Evolutionary conservation across 1,284 basidiomycete species (phyloP).

Genomic region (Coniophora puteana): DNA sequence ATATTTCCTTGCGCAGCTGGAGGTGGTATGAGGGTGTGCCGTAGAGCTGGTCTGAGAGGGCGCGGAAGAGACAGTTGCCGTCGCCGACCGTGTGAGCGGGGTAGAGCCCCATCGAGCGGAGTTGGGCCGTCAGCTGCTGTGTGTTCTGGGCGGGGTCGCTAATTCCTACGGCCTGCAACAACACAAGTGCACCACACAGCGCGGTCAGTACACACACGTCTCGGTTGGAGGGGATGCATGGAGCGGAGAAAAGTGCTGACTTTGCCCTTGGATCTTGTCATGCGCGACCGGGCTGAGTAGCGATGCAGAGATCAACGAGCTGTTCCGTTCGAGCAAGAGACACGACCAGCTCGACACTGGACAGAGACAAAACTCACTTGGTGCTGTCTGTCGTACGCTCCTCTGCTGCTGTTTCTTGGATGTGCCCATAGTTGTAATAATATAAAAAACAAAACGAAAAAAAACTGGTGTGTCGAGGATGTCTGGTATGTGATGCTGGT

Average conservation of each 20-base stretch:
- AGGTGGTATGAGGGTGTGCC: slow-evolving; percentile 72
- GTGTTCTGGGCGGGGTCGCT: slow-evolving; percentile 67
- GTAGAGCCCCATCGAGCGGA: slow-evolving; percentile 72
- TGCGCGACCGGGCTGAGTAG: slow-evolving; percentile 57
- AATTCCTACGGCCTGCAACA: slow-evolving; percentile 47
- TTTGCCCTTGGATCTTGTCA: slow-evolving; percentile 60
- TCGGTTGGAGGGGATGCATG: slow-evolving; percentile 12
- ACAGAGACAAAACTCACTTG: slow-evolving; percentile 30
- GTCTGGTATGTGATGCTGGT: slow-evolving; percentile 26
- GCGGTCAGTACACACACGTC: slow-evolving; percentile 1
- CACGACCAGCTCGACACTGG: slow-evolving; percentile 20
- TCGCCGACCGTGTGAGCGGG: slow-evolving; percentile 78
- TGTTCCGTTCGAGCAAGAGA: slow-evolving; percentile 4
- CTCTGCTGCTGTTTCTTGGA: slow-evolving; percentile 31
- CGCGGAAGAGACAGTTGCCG: slow-evolving; percentile 86
- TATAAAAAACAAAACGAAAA: slow-evolving; percentile 16
- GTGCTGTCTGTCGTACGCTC: slow-evolving; percentile 27
- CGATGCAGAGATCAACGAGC: slow-evolving; percentile 19
- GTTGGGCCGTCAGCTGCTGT: slow-evolving; percentile 61
- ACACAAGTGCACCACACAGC: slow-evolving; percentile 9
- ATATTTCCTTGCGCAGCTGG: slow-evolving; percentile 71
- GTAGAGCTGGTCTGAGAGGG: slow-evolving; percentile 77
- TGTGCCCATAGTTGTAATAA: slow-evolving; percentile 34
- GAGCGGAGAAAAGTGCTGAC: slow-evolving; percentile 34
- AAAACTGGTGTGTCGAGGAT: slow-evolving; percentile 25